Conservation (phyloP, 2,329 filamentous ascomycete species). For the Trichothecium sympodiale region DNA sequence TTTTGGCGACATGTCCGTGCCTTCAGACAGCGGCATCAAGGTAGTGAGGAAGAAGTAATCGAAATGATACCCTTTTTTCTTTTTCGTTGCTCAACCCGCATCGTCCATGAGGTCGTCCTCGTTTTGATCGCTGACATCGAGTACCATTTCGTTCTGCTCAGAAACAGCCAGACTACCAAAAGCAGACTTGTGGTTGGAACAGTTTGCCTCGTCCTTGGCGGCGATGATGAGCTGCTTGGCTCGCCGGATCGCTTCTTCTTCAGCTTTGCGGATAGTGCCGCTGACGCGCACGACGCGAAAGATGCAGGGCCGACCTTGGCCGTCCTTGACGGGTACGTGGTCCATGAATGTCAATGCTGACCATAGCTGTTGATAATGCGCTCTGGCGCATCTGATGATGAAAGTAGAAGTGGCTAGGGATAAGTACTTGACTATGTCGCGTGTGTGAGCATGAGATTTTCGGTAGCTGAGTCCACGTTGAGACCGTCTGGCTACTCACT, state of each 20-base stretch:
- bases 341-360: conserved; percentile 75
- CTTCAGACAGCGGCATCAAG: conserved; percentile 56
- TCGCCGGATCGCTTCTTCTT: conserved; percentile 77
- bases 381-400: conserved; percentile 74
- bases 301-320: conserved; percentile 55
- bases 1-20: conserved; percentile 40
- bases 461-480: not conserved
- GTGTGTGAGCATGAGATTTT: not conserved
- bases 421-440: conserved; percentile 72
- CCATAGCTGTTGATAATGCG: conserved; percentile 83
- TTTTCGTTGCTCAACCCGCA: conserved; percentile 26
- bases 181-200: conserved; percentile 6
- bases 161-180: not conserved
- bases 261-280: conserved; percentile 84
- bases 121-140: conserved; percentile 4
- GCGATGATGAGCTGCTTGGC: conserved; percentile 62
- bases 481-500: conserved; percentile 33
- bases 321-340: conserved; percentile 48
- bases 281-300: conserved; percentile 80
- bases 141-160: not conserved
- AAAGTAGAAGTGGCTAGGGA: conserved; percentile 88
- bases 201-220: conserved; percentile 35
- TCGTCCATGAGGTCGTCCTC: conserved; percentile 29
- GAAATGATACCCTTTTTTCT: conserved; percentile 28
- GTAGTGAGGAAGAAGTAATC: conserved; percentile 46